These are phyloP conservation scores for Acanthochlamys bracteata DNA, from an alignment of 106 monocot species.

Conservation along the genomic window DNA sequence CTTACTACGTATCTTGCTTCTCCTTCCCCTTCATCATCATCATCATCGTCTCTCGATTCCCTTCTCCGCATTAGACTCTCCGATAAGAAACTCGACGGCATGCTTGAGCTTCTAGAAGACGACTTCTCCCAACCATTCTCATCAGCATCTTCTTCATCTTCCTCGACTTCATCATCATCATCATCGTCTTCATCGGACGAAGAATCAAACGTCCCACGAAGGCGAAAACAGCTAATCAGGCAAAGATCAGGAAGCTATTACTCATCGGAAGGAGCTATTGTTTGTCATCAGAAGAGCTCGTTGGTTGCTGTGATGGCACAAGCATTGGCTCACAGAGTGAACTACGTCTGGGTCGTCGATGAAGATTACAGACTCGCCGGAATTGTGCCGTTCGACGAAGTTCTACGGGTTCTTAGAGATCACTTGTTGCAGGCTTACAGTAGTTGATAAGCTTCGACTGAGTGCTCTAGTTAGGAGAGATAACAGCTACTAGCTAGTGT, in stretches of 20 bases:
- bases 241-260: slow-evolving; percentile 26
- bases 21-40: slow-evolving; percentile 27
- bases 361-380: slow-evolving; percentile 49
- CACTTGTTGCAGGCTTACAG: slow-evolving; percentile 15
- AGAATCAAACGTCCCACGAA: not conserved
- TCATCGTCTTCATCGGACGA: slow-evolving; percentile 24
- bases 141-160: slow-evolving; percentile 6
- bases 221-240: slow-evolving; percentile 9
- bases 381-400: slow-evolving; percentile 41
- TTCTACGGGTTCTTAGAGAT: slow-evolving; percentile 55
- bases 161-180: not conserved
- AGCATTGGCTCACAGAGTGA: slow-evolving; percentile 70
- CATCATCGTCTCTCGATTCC: slow-evolving; percentile 13
- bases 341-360: slow-evolving; percentile 80
- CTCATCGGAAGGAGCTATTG: slow-evolving; percentile 26
- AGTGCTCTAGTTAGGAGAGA: too few relatives aligned
- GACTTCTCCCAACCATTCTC: slow-evolving; percentile 3
- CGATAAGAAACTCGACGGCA: slow-evolving; percentile 29
- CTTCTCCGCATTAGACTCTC: slow-evolving; percentile 38
- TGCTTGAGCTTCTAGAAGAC: slow-evolving; percentile 53
- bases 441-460: too few relatives aligned
- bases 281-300: slow-evolving; percentile 57
- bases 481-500: too few relatives aligned
- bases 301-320: slow-evolving; percentile 83
- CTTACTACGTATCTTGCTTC: slow-evolving; percentile 57